Evolutionary conservation across 257 asterid species (phyloP), one percentile per base, ranked within the genome.

Genomic region (Solanum piurae): DNA sequence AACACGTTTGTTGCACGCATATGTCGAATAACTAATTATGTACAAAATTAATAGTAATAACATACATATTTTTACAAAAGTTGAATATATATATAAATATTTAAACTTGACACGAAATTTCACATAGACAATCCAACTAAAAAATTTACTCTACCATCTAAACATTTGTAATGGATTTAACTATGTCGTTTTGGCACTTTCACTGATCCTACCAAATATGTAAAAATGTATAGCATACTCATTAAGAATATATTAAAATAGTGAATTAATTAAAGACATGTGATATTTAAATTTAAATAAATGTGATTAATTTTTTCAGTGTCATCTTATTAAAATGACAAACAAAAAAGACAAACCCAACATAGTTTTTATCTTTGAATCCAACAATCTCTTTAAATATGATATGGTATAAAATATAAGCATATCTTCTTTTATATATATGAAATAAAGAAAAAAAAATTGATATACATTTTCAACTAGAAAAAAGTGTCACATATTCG

Each of bases 361-460:
- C 25, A 55, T 20, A 58, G 1, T 20, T 20, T 58, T 58, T 7
- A 58, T 20, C 25, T 58, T 58, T 58, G 25, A 58, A 58, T 58
- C 64, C 20, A 55, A 55, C n/a, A 18, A 55, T 55, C 4, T 20
- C 66, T 55, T 1, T 20, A 55, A 55, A 55, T 55, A 58, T 58
- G 12, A 58, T 20, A 58, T 58, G 12, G 0, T 58, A 58, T 7
- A 20, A 3, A 58, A 58, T 58, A 58, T 3, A 58, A 0, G 0
- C 66, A 7, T 20, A 20, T 20, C 11, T 58, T 58, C 2, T 9
- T 58, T 58, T 58, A 55, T 55, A 9, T 7, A 6, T 55, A 55
- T 55, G 10, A 20, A 55, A 18, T 55, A 55, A 4, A 55, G 10
- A 55, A 55, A 55, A 55, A 6, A 55, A 18, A 18, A 16, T 55